Base-by-base conservation (phyloP, 176 grass and related monocot genomes). In the Juncus effusus region DNA sequence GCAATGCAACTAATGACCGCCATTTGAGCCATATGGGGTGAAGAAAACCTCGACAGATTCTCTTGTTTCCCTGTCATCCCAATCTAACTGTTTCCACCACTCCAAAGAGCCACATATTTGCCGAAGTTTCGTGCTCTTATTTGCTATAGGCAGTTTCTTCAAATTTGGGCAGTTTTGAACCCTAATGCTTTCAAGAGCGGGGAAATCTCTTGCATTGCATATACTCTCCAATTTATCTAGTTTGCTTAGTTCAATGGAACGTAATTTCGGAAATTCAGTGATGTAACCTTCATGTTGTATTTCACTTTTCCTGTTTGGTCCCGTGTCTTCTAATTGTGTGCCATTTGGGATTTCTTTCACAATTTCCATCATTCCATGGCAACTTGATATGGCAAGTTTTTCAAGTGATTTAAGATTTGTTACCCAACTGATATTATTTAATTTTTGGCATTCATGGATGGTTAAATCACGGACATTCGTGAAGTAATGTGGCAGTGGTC, bases 41-140 rank as follows among this genome's bases (percentile, higher is more conserved):
- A 95, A 86, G 79, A 77, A 80, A 40, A 50, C 76, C 8, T 82
- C 41, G 72, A 73, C 62, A 51, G n/a, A 42, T 13, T 40, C 12
- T 16, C 14, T 65, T 7, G 9, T 61, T 61, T 77, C 60, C 41
- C 8, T 3, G 56, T 76, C 71, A 44, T 84, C 74, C 84, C 80
- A 91, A 70, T 60, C 44, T 13, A 95, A 72, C 45, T 60, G 57
- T 42, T 62, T 49, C 90, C 90, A 95, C 90, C 90, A 95, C 5
- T 81, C 86, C 38, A 2, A 7, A 6, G 79, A 75, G 11, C 90
- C 86, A 38, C 82, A 86, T 50, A 95, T 80, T 40, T 86, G 86
- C 51, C 89, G 82, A 38, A 95, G 59, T 67, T 90, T 95, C 8
- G 13, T 61, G 38, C 44, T 79, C 0, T 69, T 65, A 72, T 40